Evolutionary conservation across 441 rosid genomes (phyloP), one percentile per base, ranked within the genome.

Genomic region (Pelargonium cotyledonis): DNA sequence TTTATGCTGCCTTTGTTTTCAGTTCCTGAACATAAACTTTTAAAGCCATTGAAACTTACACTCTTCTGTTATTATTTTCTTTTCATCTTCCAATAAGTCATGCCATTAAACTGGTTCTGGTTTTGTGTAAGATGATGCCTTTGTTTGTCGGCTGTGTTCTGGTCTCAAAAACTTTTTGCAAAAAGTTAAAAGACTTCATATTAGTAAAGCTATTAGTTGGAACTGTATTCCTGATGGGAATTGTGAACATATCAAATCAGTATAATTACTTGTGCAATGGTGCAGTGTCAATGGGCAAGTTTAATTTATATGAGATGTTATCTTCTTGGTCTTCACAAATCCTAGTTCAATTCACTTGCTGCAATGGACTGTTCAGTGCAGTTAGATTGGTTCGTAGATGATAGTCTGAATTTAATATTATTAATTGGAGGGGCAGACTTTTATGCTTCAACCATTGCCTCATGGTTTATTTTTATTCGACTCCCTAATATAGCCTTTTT

Each of bases 101-200:
- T 58, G 35, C 26, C n/a, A 58, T 58, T 5, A 3, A 58, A 58
- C 26, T 23, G 6, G 63, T 58, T 18, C 63, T 58, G 35, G 35
- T 19, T 58, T 58, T 58, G 63, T 40, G 9, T 40, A 29, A 55
- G 19, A 18, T 55, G 63, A 58, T 58, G 63, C 63, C 63, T 58
- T 58, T 19, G 29, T 19, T 57, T 57, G 9, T 19, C 18, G 63
- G 63, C 31, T 57, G 31, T 57, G 63, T 57, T 19, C 63, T 12
- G 23, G 8, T 18, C 8, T 57, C 62, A 11, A 57, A 57, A 58
- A 8, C 62, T 6, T 55, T 57, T 57, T 57, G 19, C 29, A 23
- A 57, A 57, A 16, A 19, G 62, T 10, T 26, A 7, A 18, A 9
- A 19, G 1, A 46, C 51, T 46, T 46, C 12, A 55, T 55, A 16